These are phyloP conservation scores for Heterobasidion irregulare DNA, from an alignment of 1,284 basidiomycete genomes.

Conservation along the genomic window DNA sequence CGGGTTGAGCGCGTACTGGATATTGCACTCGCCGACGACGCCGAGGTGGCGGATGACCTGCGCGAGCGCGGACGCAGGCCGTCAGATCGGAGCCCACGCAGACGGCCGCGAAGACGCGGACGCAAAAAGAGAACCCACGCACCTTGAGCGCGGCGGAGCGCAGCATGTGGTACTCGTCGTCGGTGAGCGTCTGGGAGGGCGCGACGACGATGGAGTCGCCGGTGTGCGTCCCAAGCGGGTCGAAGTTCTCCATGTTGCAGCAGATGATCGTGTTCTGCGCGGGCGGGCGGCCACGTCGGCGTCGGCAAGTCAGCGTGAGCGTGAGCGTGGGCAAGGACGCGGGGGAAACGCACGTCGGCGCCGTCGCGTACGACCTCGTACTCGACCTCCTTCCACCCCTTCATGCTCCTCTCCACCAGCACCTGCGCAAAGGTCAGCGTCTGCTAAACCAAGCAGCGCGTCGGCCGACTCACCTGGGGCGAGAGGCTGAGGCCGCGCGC, in stretches of 20 bases:
- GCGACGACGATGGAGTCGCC: slow-evolving; percentile 99
- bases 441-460: no score
- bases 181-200: slow-evolving; percentile 95
- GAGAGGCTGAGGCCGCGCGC: slow-evolving; percentile 88
- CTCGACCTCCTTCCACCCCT: slow-evolving; percentile 99
- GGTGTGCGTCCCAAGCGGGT: slow-evolving; percentile 98
- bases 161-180: slow-evolving; percentile 99
- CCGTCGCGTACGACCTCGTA: slow-evolving; percentile 99
- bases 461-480: slow-evolving; percentile 63
- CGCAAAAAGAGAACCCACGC: no score
- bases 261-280: slow-evolving; percentile 88
- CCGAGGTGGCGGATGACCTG: slow-evolving; percentile 77
- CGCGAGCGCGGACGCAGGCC: slow-evolving; percentile 29
- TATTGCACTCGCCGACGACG: slow-evolving; percentile 98
- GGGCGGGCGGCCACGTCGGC: no score
- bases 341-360: slow-evolving; percentile 63
- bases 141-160: slow-evolving; percentile 96
- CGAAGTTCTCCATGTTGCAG: slow-evolving; percentile 99
- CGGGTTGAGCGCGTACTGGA: slow-evolving; percentile 98
- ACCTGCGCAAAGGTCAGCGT: slow-evolving; percentile 29
- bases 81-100: slow-evolving; percentile 47
- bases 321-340: slow-evolving; percentile 1
- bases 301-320: neutral
- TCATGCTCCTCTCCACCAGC: slow-evolving; percentile 96
- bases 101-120: neutral